These are phyloP conservation scores for Leccinellum albellum DNA, from an alignment of 768 basidiomycete genomes.

Conservation along the genomic window DNA sequence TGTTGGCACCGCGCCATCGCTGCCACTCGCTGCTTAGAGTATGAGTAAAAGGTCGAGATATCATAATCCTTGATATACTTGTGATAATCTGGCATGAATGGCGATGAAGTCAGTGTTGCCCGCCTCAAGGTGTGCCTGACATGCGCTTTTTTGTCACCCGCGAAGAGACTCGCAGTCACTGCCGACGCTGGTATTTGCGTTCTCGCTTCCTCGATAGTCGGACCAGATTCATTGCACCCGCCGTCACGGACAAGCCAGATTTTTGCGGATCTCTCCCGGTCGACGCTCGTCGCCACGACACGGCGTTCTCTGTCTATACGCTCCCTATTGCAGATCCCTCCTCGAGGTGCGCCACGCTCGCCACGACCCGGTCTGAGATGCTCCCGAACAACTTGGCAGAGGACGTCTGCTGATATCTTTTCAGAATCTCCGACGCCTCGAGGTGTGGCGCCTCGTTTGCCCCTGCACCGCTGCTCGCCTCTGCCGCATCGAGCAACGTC, in stretches of 20 bases:
- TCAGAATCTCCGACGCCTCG: constrained; percentile 49
- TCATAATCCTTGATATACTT: no score
- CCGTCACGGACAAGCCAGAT: background rate
- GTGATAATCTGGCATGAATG: background rate
- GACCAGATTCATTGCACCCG: background rate
- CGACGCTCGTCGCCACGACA: no score
- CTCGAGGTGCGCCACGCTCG: constrained; percentile 22
- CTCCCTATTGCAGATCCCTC: constrained; percentile 1
- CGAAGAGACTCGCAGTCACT: background rate
- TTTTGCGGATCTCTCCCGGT: constrained; percentile 11
- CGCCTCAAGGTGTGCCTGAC: background rate
- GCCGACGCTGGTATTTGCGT: background rate
- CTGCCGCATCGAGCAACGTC: constrained; percentile 72
- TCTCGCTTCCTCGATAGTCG: background rate
- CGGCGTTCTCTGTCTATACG: background rate
- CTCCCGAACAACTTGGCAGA: constrained; percentile 64
- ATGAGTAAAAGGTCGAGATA: no score
- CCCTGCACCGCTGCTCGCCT: constrained; percentile 20
- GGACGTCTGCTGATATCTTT: constrained; percentile 62
- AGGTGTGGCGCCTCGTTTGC: constrained; percentile 22
- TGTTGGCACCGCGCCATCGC: background rate
- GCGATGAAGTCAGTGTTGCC: background rate
- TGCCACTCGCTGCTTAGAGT: no score
- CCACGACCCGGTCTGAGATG: constrained; percentile 49
- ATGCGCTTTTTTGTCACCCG: constrained; percentile 1